Percentiles rank a stretch among this genome's conserved stretches.
Evolutionary conservation across 805 yeast genomes (phyloP).

Genomic region (Lipomyces kockii): DNA sequence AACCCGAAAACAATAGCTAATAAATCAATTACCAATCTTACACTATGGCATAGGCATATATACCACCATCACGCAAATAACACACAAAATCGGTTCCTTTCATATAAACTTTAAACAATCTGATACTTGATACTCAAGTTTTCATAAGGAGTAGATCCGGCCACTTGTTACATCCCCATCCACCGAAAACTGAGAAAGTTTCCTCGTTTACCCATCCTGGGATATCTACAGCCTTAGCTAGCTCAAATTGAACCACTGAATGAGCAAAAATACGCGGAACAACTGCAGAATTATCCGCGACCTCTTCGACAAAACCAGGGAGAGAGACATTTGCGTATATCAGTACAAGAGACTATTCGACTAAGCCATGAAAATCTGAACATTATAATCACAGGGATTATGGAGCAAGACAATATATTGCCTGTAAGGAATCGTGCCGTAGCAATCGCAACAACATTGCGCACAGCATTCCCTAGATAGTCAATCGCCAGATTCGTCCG

Average conservation of each 20-base stretch:
- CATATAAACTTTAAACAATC: neutral
- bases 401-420: constrained; percentile 1
- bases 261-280: neutral
- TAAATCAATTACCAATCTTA: too few relatives aligned
- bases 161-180: neutral
- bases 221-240: neutral
- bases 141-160: neutral
- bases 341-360: neutral
- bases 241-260: neutral
- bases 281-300: neutral
- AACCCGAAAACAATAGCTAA: too few relatives aligned
- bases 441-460: constrained; percentile 14
- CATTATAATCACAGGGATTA: constrained; percentile 4
- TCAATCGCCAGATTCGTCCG: constrained; percentile 17
- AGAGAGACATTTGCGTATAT: neutral
- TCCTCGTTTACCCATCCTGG: neutral
- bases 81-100: neutral
- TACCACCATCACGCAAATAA: neutral
- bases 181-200: neutral
- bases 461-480: constrained; percentile 10
- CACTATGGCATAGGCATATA: too few relatives aligned
- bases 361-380: constrained; percentile 1
- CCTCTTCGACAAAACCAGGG: neutral
- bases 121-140: neutral
- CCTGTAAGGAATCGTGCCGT: constrained; percentile 1